These are phyloP conservation scores for Pseudogymnoascus sp. DNA, from an alignment of 2,329 filamentous ascomycete genomes.

Conservation along the genomic window DNA sequence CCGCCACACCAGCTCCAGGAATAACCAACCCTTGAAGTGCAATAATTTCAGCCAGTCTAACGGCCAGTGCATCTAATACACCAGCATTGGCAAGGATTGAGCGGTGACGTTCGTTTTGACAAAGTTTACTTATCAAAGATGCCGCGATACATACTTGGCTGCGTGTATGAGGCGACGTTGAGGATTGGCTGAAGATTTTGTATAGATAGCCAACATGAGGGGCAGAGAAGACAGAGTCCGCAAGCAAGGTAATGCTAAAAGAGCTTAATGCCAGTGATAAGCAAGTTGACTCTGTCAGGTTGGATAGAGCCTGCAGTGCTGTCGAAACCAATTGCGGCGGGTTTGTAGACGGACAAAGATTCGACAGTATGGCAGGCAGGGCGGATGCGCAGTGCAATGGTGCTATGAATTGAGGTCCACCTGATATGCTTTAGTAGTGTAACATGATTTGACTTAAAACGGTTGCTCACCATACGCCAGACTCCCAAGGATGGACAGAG, in stretches of 20 bases:
- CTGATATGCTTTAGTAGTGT: conserved; percentile 37
- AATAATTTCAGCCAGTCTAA: conserved; percentile 63
- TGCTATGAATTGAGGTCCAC: conserved; percentile 68
- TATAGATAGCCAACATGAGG: conserved; percentile 55
- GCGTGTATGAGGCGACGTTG: conserved; percentile 44
- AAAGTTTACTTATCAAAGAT: conserved; percentile 49
- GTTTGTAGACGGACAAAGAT: conserved; percentile 58
- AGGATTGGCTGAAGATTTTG: conserved; percentile 55
- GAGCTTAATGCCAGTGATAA: conserved; percentile 42
- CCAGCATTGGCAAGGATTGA: conserved; percentile 63
- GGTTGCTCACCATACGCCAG: conserved; percentile 65
- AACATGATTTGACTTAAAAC: neutral
- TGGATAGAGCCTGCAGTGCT: conserved; percentile 65
- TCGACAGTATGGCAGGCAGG: conserved; percentile 62
- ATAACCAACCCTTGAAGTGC: conserved; percentile 62
- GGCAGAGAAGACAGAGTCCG: conserved; percentile 57
- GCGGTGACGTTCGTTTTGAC: conserved; percentile 62
- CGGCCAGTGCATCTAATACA: conserved; percentile 70
- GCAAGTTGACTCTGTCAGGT: conserved; percentile 56
- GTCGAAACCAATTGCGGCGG: conserved; percentile 61
- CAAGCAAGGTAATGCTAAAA: conserved; percentile 44
- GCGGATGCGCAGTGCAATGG: conserved; percentile 63
- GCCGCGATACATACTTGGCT: conserved; percentile 56
- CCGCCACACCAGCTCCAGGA: conserved; percentile 49
- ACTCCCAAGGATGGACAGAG: conserved; percentile 76